Base-by-base conservation (phyloP, 768 basidiomycete species). In the Gloeopeniophorella convolvens region DNA sequence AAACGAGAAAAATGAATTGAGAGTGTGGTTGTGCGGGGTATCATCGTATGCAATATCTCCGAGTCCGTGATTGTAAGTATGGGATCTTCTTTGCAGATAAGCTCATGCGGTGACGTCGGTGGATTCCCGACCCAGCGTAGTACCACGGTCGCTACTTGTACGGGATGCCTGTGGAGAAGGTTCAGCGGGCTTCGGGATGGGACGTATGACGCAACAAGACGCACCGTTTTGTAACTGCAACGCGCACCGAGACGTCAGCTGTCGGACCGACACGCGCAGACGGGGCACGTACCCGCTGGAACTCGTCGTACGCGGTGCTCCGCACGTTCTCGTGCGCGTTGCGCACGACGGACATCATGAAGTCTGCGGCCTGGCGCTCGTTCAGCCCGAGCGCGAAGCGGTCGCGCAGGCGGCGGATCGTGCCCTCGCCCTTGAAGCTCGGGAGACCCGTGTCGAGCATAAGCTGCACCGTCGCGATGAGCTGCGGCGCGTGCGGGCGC, bases 371-470 rank as follows among this genome's bases (percentile, higher is more conserved):
- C 53, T 90, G 86, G 39, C 89, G 76, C 62, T 99, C 96, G 48
- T 79, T 85, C 45, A 95, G 64, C 20, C 82, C 78, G 27, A 87
- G 74, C 34, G 80, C 83, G 71, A 96, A 99, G 20, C 96, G 79
- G 54, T 96, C 92, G 50, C 80, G 75, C 36, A 99, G 71, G 24
- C 96, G 72, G 58, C 79, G 81, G 65, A 98, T 94, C 3, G 96
- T 98, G 0, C 73, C 72, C 63, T 98, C 94, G 39, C 95, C 96
- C 64, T 97, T 98, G 79, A 98, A 98, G 5, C 89, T 93, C 10
- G 96, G 96, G 23, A 99, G 71, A 11, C 85, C 90, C 7, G 96
- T 93, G 32, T 86, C 93, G 13, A 98, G 77, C 96, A 99, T 99
- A 46, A 98, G 76, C 53, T 83, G 84, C 2, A 89, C 88, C 5